Evolutionary conservation across 352 stramenopile genomes (phyloP).

Genomic region (Phytophthora multivora): DNA sequence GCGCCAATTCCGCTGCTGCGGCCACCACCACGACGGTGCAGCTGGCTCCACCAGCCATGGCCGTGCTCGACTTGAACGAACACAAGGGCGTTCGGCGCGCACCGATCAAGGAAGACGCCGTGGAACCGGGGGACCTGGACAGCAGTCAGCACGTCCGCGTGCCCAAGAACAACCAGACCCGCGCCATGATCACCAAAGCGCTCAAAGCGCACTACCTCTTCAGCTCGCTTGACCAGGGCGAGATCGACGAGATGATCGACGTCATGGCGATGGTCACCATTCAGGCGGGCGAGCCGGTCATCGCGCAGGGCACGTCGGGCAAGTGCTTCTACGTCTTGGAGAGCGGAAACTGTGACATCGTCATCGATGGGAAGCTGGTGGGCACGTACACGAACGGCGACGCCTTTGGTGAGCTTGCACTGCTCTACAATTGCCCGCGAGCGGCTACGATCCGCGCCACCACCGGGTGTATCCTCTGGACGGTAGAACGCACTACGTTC

Average conservation of each 20-base stretch:
- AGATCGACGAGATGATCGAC: conserved; percentile 86
- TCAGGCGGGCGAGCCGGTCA: conserved; percentile 68
- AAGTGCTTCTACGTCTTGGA: conserved; percentile 95
- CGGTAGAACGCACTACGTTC: conserved; percentile 90
- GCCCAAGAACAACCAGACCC: conserved; percentile 76
- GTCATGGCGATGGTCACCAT: conserved; percentile 82
- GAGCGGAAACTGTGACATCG: conserved; percentile 87
- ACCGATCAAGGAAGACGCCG: conserved; percentile 78
- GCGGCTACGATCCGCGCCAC: conserved; percentile 92
- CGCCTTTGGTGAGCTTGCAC: conserved; percentile 96
- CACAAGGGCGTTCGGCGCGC: conserved; percentile 71
- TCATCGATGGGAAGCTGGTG: conserved; percentile 80
- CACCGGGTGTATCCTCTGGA: conserved; percentile 90
- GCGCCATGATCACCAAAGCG: conserved; percentile 77
- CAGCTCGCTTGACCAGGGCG: conserved; percentile 69
- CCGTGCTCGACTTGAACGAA: conserved; percentile 55
- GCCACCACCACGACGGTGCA: conserved; percentile 31
- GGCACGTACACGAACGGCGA: conserved; percentile 80
- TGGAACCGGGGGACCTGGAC: conserved; percentile 68
- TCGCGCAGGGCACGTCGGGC: conserved; percentile 82
- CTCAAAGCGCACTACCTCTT: conserved; percentile 88
- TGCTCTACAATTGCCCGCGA: conserved; percentile 97
- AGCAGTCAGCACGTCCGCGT: conserved; percentile 54
- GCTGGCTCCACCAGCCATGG: conserved; percentile 28
- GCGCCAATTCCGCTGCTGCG: conserved; percentile 38